These are phyloP conservation scores for Thyridium curvatum DNA, from an alignment of 2,329 filamentous ascomycete genomes.

Conservation along the genomic window DNA sequence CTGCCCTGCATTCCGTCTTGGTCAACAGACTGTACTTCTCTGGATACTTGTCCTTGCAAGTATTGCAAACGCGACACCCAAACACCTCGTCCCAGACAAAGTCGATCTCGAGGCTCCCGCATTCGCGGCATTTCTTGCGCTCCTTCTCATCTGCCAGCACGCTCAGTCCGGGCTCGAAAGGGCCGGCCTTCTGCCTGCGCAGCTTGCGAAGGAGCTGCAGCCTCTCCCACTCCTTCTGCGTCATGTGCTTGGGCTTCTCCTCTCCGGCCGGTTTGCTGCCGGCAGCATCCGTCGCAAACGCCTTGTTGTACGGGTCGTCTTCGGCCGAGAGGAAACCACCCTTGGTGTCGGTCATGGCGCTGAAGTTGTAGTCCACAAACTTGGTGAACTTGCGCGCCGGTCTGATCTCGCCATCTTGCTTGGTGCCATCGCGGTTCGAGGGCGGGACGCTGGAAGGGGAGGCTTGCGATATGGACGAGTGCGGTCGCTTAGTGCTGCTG, in stretches of 20 bases:
- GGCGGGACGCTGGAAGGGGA: conserved; percentile 43
- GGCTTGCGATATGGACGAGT: conserved; percentile 44
- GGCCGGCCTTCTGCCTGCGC: conserved; percentile 67
- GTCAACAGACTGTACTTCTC: conserved; percentile 94
- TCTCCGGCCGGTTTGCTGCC: conserved; percentile 36
- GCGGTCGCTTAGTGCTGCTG: conserved; percentile 62
- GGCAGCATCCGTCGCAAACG: conserved; percentile 46
- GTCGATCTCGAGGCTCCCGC: conserved; percentile 79
- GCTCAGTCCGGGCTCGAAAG: conserved; percentile 85
- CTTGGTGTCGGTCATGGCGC: conserved; percentile 96
- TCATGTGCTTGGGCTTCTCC: conserved; percentile 81
- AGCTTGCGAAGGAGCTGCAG: conserved; percentile 69
- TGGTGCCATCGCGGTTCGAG: conserved; percentile 64
- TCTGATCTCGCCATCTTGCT: conserved; percentile 44
- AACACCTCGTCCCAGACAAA: conserved; percentile 92
- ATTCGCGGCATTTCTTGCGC: conserved; percentile 77
- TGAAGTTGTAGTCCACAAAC: conserved; percentile 97
- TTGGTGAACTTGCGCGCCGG: conserved; percentile 85
- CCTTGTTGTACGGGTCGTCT: conserved; percentile 86
- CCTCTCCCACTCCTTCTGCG: conserved; percentile 83
- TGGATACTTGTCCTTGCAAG: conserved; percentile 82
- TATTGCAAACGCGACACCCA: conserved; percentile 64
- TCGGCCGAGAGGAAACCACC: conserved; percentile 88
- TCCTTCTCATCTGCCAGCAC: conserved; percentile 57
- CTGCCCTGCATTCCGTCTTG: conserved; percentile 92